A percentile compares a stretch with the other conserved stretches of the same genome.
phyloP scores from a whole-genome alignment of 176 grass and related monocot species.

The Carex littledalei region DNA sequence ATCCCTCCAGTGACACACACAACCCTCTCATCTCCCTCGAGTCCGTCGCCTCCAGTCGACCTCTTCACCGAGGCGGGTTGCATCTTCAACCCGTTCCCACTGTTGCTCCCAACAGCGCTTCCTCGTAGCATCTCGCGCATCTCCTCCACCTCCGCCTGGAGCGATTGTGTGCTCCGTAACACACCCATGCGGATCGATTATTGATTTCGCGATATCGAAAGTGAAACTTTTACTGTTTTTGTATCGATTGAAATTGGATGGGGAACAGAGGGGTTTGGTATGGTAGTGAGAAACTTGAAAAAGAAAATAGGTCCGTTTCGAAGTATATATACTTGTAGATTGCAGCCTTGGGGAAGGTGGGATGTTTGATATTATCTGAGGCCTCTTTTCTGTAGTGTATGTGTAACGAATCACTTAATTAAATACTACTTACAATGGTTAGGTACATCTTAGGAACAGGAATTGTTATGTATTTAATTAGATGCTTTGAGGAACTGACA shows the following conservation, averaged over 20 bases:
- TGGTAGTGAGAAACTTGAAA: conserved; percentile 8
- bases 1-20: conserved; percentile 90
- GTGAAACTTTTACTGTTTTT: background rate
- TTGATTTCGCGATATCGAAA: background rate
- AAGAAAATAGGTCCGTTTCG: background rate
- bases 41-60: conserved; percentile 18
- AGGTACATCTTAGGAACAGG: background rate
- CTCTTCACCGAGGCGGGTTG: conserved; percentile 35
- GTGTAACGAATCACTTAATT: background rate
- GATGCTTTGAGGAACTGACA: background rate
- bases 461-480: background rate
- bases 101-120: background rate
- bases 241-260: background rate
- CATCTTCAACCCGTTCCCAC: conserved; percentile 30
- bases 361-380: background rate
- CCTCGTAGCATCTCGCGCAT: conserved; percentile 47
- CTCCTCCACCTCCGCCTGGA: conserved; percentile 92
- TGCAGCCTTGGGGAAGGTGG: background rate
- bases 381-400: background rate
- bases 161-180: conserved; percentile 66
- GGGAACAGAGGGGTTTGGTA: background rate
- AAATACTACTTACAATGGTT: background rate
- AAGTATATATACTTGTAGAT: background rate
- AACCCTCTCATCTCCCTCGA: conserved; percentile 23
- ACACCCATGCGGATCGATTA: conserved; percentile 50